phyloP scores from a whole-genome alignment of 805 yeast genomes.

The Cyberlindnera veronae region DNA sequence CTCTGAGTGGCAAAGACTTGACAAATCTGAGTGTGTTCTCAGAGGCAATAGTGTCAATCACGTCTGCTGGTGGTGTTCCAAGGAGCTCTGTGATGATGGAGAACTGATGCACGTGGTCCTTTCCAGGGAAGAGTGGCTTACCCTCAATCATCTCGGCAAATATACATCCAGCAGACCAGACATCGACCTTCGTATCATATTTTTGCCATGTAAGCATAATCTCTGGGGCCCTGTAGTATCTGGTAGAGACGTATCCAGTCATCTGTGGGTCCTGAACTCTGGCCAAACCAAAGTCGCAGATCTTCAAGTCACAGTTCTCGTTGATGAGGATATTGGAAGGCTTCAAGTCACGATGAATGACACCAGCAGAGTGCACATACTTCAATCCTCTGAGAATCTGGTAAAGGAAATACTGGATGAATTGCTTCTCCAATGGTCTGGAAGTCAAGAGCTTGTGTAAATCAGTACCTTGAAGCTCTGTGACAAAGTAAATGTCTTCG shows the following conservation, averaged over 20 bases:
- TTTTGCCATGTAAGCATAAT: conserved; percentile 99
- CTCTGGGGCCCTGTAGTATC: conserved; percentile 97
- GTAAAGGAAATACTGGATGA: conserved; percentile 93
- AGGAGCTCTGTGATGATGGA: conserved; percentile 92
- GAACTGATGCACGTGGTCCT: conserved; percentile 97
- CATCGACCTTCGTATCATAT: conserved; percentile 93
- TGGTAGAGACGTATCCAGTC: conserved; percentile 96
- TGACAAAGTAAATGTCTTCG: conserved; percentile 94
- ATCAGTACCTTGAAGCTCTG: conserved; percentile 96
- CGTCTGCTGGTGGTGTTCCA: conserved; percentile 96
- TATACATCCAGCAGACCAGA: conserved; percentile 97
- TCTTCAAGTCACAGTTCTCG: conserved; percentile 87
- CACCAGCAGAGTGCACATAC: conserved; percentile 90
- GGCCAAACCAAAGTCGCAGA: conserved; percentile 93
- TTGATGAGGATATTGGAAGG: conserved; percentile 82
- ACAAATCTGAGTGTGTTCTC: conserved; percentile 94
- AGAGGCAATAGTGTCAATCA: conserved; percentile 91
- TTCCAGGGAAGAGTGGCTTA: conserved; percentile 95
- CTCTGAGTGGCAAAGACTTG: conserved; percentile 87
- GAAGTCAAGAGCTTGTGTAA: conserved; percentile 86
- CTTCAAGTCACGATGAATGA: conserved; percentile 83
- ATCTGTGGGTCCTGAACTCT: conserved; percentile 97
- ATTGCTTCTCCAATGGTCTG: conserved; percentile 92
- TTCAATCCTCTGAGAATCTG: conserved; percentile 89
- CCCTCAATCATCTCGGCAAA: conserved; percentile 98